Evolutionary conservation across 805 yeast genomes (phyloP), one percentile per base, ranked within the genome.

Genomic region (Saturnispora serradocipensis): DNA sequence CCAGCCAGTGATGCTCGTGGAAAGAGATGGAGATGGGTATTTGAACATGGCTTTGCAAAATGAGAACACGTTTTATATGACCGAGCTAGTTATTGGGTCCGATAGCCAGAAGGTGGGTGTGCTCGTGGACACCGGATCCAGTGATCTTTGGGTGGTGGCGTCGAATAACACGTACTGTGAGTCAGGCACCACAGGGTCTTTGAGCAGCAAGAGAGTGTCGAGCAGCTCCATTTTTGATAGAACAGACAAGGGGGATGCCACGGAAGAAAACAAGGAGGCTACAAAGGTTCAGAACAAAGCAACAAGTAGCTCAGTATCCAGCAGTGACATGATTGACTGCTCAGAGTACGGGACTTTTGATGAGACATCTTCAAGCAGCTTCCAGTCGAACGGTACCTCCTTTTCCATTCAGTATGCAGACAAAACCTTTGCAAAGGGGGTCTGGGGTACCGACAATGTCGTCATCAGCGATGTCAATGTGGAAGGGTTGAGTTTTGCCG

Each of bases 61-160:
- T 56, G 66, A 70, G 47, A 56, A 60, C 20, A 64, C 71, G 6
- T 79, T 77, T 54, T 79, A 77, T 58, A 63, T 76, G 9, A 75
- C 74, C 2, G 67, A 67, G 2, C 53, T 79, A 32, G 60, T 64
- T 18, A 61, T 85, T 22, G 91, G 93, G 7, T 75, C 86, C 0
- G 75, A 81, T 2, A 60, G 70, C 0, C 85, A 83, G 61, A 65
- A 69, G 16, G 70, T 84, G 8, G 72, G 71, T 5, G 80, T 84
- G 11, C 65, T 83, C 34, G 64, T 85, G 15, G 93, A 85, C 59
- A 85, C 91, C 0, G 93, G 91, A 3, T 83, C 89, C 0, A 76
- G 86, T 0, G 91, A 85, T 63, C 67, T 86, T 16, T 84, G 88
- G 88, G 79, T 84, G 20, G 72, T 77, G 55, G 70, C 73, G 24